Evolutionary conservation across 2,329 filamentous ascomycete genomes (phyloP).

Genomic region (Alternaria brassicicola): DNA sequence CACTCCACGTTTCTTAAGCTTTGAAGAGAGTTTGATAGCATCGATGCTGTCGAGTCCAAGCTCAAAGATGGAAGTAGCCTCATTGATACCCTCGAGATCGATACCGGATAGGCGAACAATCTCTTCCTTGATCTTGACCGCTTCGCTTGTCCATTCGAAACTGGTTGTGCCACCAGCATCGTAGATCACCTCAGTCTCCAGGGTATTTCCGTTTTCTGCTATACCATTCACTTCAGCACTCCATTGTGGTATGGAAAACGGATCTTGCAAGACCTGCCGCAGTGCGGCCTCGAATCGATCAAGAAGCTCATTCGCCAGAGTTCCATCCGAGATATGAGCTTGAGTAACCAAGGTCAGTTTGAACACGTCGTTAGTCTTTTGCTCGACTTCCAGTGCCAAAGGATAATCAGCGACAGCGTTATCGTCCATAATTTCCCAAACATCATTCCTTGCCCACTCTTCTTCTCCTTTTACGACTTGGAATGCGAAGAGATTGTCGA

Average conservation of each 20-base stretch:
- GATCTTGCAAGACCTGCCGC: constrained; percentile 43
- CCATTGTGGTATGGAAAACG: constrained; percentile 28
- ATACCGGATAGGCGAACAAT: constrained; percentile 68
- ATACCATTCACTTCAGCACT: neutral
- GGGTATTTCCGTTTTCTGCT: neutral
- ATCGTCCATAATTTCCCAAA: constrained; percentile 62
- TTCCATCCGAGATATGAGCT: constrained; percentile 48
- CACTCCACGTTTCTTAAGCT: constrained; percentile 67
- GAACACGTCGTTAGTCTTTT: constrained; percentile 57
- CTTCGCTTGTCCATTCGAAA: constrained; percentile 66
- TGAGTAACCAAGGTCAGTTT: constrained; percentile 67
- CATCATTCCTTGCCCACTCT: constrained; percentile 29
- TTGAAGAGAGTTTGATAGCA: constrained; percentile 79
- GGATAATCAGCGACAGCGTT: constrained; percentile 68
- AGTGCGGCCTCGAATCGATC: constrained; percentile 52
- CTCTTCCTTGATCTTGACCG: constrained; percentile 63
- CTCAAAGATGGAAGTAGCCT: constrained; percentile 72
- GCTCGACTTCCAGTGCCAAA: constrained; percentile 75
- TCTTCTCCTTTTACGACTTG: constrained; percentile 56
- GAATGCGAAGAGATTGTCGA: constrained; percentile 84
- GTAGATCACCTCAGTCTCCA: neutral
- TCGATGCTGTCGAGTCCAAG: constrained; percentile 93
- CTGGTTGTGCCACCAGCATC: neutral
- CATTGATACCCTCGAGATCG: constrained; percentile 58
- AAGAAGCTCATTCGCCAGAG: constrained; percentile 50